These are phyloP conservation scores for Solanum gandarillasii DNA, from an alignment of 257 asterid genomes.

Conservation along the genomic window DNA sequence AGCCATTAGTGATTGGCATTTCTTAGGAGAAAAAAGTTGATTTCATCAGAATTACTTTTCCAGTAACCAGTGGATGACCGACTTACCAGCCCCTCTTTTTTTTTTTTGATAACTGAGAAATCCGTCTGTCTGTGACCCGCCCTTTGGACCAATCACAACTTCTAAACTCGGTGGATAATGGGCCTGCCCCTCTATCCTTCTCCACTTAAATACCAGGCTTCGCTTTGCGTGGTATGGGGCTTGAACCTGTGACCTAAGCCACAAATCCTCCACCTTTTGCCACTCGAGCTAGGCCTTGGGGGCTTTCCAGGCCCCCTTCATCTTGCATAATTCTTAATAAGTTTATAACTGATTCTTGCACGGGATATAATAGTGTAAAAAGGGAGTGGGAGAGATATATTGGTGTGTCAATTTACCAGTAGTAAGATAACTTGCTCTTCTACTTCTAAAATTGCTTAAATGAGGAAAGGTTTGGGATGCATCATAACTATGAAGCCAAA, in stretches of 20 bases:
- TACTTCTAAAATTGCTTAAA: background rate
- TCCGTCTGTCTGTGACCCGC: no score
- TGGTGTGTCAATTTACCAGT: background rate
- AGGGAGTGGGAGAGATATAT: background rate
- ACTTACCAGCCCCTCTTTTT: background rate
- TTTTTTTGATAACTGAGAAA: no score
- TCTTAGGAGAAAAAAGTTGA: background rate
- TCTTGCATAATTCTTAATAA: background rate
- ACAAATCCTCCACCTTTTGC: no score
- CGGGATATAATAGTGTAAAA: background rate
- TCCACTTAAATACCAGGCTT: no score
- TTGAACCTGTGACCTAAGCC: no score
- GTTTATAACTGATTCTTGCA: background rate
- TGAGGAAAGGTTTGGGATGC: background rate
- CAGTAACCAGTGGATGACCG: background rate
- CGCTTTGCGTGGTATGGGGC: no score
- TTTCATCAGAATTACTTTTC: background rate
- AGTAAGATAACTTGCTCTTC: background rate
- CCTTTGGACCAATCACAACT: no score
- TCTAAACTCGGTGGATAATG: no score
- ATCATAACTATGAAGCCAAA: background rate
- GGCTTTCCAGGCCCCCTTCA: background rate
- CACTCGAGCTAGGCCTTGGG: no score
- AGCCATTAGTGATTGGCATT: background rate
- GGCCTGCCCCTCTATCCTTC: no score